These are phyloP conservation scores for Quercus tomentella DNA, from an alignment of 331 rosid species.

Conservation along the genomic window DNA sequence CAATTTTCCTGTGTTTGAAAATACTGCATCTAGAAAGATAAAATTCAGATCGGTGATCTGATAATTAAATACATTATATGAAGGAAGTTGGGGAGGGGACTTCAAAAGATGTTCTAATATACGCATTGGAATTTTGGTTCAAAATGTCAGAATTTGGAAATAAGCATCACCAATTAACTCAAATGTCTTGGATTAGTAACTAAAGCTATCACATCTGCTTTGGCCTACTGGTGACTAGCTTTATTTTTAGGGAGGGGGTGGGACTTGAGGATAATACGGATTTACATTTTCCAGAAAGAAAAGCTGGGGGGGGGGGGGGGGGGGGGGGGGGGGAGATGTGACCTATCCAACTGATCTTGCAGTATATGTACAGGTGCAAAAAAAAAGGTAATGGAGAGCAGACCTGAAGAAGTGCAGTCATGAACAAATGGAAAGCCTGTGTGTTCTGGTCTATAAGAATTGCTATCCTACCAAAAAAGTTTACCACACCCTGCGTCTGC, in stretches of 20 bases:
- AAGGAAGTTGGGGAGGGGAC: background rate
- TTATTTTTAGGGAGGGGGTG: too few relatives aligned
- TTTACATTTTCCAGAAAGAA: background rate
- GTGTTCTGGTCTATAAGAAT: conserved; percentile 96
- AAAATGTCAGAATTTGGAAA: background rate
- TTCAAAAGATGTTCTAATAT: background rate
- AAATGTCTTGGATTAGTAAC: background rate
- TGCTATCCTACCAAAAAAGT: conserved; percentile 90
- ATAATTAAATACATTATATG: background rate
- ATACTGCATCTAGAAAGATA: background rate
- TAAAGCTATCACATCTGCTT: background rate
- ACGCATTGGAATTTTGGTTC: background rate
- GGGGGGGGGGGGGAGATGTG: too few relatives aligned
- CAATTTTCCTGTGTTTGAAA: too few relatives aligned
- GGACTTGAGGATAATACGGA: too few relatives aligned
- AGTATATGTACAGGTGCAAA: background rate
- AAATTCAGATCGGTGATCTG: background rate
- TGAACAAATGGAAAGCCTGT: conserved; percentile 94
- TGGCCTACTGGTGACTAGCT: background rate
- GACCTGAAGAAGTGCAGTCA: conserved; percentile 98
- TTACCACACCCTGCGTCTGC: conserved; percentile 94
- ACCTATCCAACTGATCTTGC: background rate
- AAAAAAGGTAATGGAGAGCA: conserved; percentile 15
- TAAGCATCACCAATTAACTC: background rate
- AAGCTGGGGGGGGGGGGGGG: background rate